Conservation (phyloP, 2,329 filamentous ascomycete genomes). For the Aspergillus ustus region DNA sequence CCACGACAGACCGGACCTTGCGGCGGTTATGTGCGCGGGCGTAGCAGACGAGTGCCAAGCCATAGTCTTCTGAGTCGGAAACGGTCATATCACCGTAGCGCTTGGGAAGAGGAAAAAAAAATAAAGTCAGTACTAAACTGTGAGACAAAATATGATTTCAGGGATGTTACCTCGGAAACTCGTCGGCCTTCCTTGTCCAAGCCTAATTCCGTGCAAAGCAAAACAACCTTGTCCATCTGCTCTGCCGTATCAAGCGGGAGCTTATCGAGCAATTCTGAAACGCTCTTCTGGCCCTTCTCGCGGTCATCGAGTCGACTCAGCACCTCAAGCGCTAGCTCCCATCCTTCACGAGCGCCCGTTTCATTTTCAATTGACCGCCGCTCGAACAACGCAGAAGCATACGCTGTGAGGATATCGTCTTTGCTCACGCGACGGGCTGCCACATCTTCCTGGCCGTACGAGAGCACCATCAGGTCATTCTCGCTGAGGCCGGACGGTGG, state of each 20-base stretch:
- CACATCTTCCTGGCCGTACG: constrained; percentile 62
- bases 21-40: constrained; percentile 77
- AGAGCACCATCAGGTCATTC: constrained; percentile 84
- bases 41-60: constrained; percentile 88
- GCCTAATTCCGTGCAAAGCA: constrained; percentile 75
- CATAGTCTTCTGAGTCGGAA: constrained; percentile 75
- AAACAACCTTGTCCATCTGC: constrained; percentile 81
- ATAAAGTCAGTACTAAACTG: constrained; percentile 23
- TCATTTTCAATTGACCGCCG: constrained; percentile 40
- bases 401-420: constrained; percentile 77
- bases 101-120: constrained; percentile 52
- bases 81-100: constrained; percentile 81
- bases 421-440: constrained; percentile 63
- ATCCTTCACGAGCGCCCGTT: constrained; percentile 66
- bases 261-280: constrained; percentile 73
- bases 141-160: neutral
- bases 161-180: constrained; percentile 73
- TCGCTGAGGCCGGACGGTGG: constrained; percentile 71
- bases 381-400: constrained; percentile 67
- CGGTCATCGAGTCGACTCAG: constrained; percentile 79
- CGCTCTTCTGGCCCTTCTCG: constrained; percentile 71
- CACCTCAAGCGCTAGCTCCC: constrained; percentile 86
- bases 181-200: constrained; percentile 78
- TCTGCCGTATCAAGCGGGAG: constrained; percentile 72
- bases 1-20: constrained; percentile 84